Base-by-base conservation (phyloP, 2,329 filamentous ascomycete species). In the Phaeosphaeriaceae sp. region DNA sequence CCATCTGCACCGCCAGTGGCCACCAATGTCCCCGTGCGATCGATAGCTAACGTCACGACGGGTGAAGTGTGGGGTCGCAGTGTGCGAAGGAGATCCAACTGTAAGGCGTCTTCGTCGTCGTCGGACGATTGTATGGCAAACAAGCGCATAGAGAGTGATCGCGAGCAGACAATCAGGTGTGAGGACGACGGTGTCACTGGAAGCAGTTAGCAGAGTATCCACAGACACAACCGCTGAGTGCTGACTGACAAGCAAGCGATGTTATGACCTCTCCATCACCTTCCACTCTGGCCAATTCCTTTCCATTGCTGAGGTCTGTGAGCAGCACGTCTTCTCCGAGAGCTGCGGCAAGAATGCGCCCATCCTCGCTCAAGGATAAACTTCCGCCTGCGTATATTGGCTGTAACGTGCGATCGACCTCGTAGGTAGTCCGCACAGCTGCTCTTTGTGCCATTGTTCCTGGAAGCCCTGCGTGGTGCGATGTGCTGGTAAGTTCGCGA, bases 71-170 rank as follows among this genome's bases (percentile, higher is more conserved):
- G 95, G 7, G 95, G 93, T 76, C 97, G 97, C 31, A 97, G 79
- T 2, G 92, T 93, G 68, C 93, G 88, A 17, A 91, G 76, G 17
- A 96, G 86, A 50, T 89, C 87, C 20, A 88, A 79, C 40, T 74
- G 56, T 33, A 76, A 53, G 89, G 86, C 60, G 93, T 84, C 82
- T 40, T 86, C 83, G 20, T 85, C 82, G 25, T 82, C 76, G 53
- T 81, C 81, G 20, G 86, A 86, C 24, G 83, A 81, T 51, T 85
- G 84, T 24, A 99, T 83, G 19, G 89, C 81, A 79, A 92, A 98
- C 65, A 98, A 93, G 73, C 91, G 90, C 93, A 98, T 96, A 7
- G 93, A 93, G 54, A 97, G 84, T n/a, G 94, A 98, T 66, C 94
- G 89, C 19, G 95, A 99, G 81, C 93, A 98, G 67, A 96, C 82